Base-by-base conservation (phyloP, 2,329 filamentous ascomycete species). In the Phyllosticta citrichinensis region DNA sequence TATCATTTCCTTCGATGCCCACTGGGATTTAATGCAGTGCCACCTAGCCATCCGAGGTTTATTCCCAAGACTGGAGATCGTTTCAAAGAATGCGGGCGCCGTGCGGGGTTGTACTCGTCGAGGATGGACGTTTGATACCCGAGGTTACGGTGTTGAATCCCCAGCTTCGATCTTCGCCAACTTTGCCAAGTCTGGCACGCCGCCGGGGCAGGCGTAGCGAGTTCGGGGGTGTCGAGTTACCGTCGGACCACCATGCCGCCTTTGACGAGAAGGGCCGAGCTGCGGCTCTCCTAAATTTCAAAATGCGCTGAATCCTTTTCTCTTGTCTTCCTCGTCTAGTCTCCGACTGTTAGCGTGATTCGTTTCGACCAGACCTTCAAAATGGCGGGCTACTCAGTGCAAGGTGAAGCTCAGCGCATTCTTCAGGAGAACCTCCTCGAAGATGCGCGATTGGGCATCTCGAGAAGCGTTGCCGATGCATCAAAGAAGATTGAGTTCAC, bases 321-420 rank as follows among this genome's bases (percentile, higher is more conserved):
- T 47, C 17, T 6, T 14, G 6, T n/a, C 40, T 47, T 47, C 40
- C 40, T n/a, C n/a, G 14, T n/a, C 17, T n/a, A 4, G 17, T 47
- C 17, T 47, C n/a, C 17, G 17, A 47, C 40, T 6, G n/a, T 4
- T 8, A n/a, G 40, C n/a, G 40, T n/a, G 22, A 22, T n/a, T 47
- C 14, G 17, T 47, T n/a, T 8, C 40, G 17, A 47, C 2, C 6
- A 5, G 27, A 19, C 12, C 8, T 14, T 47, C 40, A 47, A 14
- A n/a, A 51, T 57, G 60, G 40, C 40, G 14, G 33, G 47, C 60
- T 61, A 61, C 55, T 54, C 50, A 2, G 60, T 62, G 3, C 60
- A 62, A 20, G 56, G 27, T 17, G 60, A 62, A 25, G 14, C 55
- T 2, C 17, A 54, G 14, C 60, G 60, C 24, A 57, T 62, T 24